A percentile compares a stretch with the other conserved stretches of the same genome.
Evolutionary conservation across 768 basidiomycete species (phyloP).

Genomic region (Chiua virens): DNA sequence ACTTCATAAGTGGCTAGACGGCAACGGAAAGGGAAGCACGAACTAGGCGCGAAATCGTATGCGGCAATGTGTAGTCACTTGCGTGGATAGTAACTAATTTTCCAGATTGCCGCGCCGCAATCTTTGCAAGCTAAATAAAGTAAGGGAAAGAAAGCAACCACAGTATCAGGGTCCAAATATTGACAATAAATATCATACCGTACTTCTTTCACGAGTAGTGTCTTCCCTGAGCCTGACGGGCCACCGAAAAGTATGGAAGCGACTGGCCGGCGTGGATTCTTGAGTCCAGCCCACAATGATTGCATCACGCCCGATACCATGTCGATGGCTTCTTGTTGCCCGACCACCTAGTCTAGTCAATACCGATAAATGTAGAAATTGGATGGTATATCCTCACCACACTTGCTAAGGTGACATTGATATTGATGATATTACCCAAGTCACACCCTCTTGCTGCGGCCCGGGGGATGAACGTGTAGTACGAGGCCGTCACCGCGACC

Average conservation of each 20-base stretch:
- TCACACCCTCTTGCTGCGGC: no score
- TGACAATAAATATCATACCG: background rate
- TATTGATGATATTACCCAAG: no score
- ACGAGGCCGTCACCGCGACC: constrained; percentile 3
- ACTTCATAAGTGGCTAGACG: no score
- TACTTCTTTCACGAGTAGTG: constrained; percentile 40
- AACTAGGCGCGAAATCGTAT: constrained; percentile 41
- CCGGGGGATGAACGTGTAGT: constrained; percentile 7
- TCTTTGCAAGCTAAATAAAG: constrained; percentile 35
- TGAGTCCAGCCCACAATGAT: constrained; percentile 44
- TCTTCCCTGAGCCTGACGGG: constrained; percentile 39
- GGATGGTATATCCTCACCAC: no score
- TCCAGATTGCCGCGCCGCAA: constrained; percentile 43
- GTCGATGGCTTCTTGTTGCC: constrained; percentile 43
- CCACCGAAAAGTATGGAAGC: constrained; percentile 46
- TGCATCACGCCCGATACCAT: constrained; percentile 48
- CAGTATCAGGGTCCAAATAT: no score
- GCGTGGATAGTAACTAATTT: constrained; percentile 45
- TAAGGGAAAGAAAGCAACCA: background rate
- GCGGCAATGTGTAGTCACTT: constrained; percentile 42
- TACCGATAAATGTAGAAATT: no score
- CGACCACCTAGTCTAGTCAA: constrained; percentile 4
- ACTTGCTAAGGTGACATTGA: no score
- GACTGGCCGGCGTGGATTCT: constrained; percentile 43
- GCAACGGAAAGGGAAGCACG: no score